A percentile compares a stretch with the other conserved stretches of the same genome.
These are phyloP conservation scores for Colletotrichum magnum DNA, from an alignment of 2,329 filamentous ascomycete species.

Conservation along the genomic window DNA sequence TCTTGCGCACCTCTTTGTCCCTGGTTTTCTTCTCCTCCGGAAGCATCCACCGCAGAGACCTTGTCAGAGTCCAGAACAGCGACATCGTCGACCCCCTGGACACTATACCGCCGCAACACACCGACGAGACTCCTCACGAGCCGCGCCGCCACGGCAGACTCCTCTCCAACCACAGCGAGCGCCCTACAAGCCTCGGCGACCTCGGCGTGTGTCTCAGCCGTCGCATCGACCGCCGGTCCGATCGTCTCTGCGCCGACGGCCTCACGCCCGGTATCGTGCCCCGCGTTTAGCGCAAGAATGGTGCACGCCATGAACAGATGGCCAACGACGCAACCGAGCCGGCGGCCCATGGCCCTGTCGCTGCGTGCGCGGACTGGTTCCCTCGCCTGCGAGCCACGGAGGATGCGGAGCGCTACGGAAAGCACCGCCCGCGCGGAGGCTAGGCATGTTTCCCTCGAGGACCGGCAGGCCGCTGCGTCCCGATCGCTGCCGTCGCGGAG, in stretches of 20 bases:
- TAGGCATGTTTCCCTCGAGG: conserved; percentile 42
- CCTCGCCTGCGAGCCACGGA: conserved; percentile 31
- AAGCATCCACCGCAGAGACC: background rate
- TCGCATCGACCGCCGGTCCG: background rate
- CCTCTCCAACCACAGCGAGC: conserved; percentile 41
- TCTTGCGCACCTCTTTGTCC: background rate
- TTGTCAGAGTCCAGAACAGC: background rate
- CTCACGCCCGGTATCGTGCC: conserved; percentile 21
- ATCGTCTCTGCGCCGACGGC: background rate
- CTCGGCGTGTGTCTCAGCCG: conserved; percentile 31
- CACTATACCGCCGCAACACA: conserved; percentile 42
- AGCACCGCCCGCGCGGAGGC: conserved; percentile 45
- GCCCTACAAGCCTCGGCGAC: conserved; percentile 41
- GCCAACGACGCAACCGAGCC: conserved; percentile 44
- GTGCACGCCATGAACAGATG: conserved; percentile 45
- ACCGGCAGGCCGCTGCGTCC: conserved; percentile 18
- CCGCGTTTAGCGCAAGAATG: conserved; percentile 41
- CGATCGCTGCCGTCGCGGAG: conserved; percentile 33
- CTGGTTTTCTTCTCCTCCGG: background rate
- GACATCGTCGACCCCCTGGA: conserved; percentile 25
- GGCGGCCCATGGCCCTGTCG: conserved; percentile 8
- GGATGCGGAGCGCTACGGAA: conserved; percentile 40
- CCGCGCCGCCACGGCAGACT: conserved; percentile 43
- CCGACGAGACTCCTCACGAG: conserved; percentile 41
- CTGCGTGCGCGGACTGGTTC: background rate